Conservation (phyloP, 129 eudicot genomes). For the Artemisia argyi region DNA sequence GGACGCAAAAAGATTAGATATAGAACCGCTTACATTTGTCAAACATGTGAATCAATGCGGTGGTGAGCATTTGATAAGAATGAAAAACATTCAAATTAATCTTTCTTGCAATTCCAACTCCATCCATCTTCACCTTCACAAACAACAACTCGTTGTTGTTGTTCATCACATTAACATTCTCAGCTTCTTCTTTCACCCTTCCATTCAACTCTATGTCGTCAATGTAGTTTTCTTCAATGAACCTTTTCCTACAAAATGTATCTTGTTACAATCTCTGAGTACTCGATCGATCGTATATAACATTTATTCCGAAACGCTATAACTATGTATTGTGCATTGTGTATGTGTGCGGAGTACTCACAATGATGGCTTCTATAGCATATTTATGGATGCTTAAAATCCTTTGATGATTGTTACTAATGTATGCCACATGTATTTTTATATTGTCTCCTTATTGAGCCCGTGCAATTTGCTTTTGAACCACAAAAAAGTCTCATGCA, state of each 20-base stretch:
- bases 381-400: too few species aligned
- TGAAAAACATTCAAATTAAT: constrained; percentile 34
- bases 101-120: constrained; percentile 41
- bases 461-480: too few species aligned
- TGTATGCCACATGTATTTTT: too few species aligned
- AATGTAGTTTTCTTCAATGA: constrained; percentile 23
- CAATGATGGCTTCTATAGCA: too few species aligned
- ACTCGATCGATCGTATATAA: too few species aligned
- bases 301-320: too few species aligned
- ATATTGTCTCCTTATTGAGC: too few species aligned
- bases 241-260: constrained; percentile 19
- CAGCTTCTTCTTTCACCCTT: constrained; percentile 24
- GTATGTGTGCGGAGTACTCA: too few species aligned
- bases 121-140: constrained; percentile 45
- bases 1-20: neutral
- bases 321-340: too few species aligned
- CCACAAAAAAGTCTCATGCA: too few species aligned
- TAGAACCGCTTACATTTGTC: constrained; percentile 25
- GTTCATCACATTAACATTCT: constrained; percentile 21
- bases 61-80: constrained; percentile 32
- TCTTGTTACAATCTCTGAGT: too few species aligned
- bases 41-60: constrained; percentile 36
- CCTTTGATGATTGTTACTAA: too few species aligned
- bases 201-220: constrained; percentile 20
- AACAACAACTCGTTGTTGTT: constrained; percentile 31